Evolutionary conservation across 768 basidiomycete species (phyloP).

Genomic region (Agrocybe chaxingu): DNA sequence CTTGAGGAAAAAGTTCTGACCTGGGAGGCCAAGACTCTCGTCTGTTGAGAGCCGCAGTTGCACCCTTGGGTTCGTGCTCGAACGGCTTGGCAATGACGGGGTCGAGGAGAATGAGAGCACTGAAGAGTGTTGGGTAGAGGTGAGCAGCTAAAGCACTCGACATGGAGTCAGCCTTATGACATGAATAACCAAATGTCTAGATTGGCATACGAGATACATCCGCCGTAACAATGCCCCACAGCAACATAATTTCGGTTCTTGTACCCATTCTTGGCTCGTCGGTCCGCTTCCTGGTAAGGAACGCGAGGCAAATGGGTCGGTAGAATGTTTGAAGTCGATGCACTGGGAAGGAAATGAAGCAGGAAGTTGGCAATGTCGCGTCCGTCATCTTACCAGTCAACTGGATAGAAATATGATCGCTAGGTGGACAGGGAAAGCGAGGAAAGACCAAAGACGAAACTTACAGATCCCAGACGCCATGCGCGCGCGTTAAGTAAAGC

Average conservation of each 20-base stretch:
- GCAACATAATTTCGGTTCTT: constrained; percentile 52
- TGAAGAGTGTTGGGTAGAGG: constrained; percentile 63
- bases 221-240: constrained; percentile 86
- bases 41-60: constrained; percentile 50
- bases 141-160: constrained; percentile 63
- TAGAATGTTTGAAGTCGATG: constrained; percentile 28
- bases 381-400: constrained; percentile 74
- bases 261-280: constrained; percentile 48
- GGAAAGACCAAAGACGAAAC: constrained; percentile 19
- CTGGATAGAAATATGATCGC: constrained; percentile 30
- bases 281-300: constrained; percentile 32
- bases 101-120: constrained; percentile 72
- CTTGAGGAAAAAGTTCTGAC: constrained; percentile 25
- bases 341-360: constrained; percentile 57
- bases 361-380: constrained; percentile 82
- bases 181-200: background rate
- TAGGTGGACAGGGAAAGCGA: background rate
- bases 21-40: constrained; percentile 62
- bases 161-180: background rate
- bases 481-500: constrained; percentile 58
- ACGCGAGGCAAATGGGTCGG: constrained; percentile 57
- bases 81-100: constrained; percentile 54
- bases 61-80: constrained; percentile 8
- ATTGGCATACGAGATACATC: constrained; percentile 62
- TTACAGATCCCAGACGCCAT: constrained; percentile 57